Evolutionary conservation across 2,329 filamentous ascomycete species (phyloP), one percentile per base, ranked within the genome.

Genomic region (Tolypocladium sp.): DNA sequence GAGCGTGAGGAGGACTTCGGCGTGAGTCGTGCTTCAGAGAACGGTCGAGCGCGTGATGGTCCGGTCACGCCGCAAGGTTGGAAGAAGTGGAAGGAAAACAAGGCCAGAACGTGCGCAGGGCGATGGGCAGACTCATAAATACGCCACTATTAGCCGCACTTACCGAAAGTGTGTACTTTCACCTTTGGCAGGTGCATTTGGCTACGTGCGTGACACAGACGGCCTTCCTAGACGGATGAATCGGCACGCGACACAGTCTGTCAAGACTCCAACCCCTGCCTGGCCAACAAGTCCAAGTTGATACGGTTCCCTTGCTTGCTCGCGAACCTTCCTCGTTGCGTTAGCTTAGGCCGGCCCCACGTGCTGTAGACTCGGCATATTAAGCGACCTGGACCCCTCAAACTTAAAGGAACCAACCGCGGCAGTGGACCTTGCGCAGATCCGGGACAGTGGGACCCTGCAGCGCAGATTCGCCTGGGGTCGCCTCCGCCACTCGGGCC

Each of bases 71-170:
- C 44, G 27, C 35, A 55, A 37, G 42, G n/a, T 55, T 22, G 46
- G 13, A 6, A 40, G 25, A 35, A 38, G 41, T 10, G 41, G 22
- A 17, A 7, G 30, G 35, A 42, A 27, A 30, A 54, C 22, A 3
- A 27, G 33, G 35, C 40, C 38, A 40, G 41, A 59, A 59, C 58
- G 58, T 59, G 58, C 58, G 35, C 38, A 27, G 38, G 25, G 56
- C 22, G 46, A 59, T 57, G 38, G 58, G 52, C 58, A 40, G 55
- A 27, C 52, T n/a, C n/a, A n/a, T n/a, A n/a, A n/a, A n/a, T n/a
- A n/a, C n/a, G n/a, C n/a, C n/a, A n/a, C n/a, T n/a, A n/a, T n/a
- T n/a, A n/a, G n/a, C n/a, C n/a, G n/a, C n/a, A n/a, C n/a, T n/a
- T n/a, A n/a, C n/a, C n/a, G n/a, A n/a, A n/a, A n/a, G n/a, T n/a